These are phyloP conservation scores for Ganoderma meredithae DNA, from an alignment of 1,284 basidiomycete genomes.

Conservation along the genomic window DNA sequence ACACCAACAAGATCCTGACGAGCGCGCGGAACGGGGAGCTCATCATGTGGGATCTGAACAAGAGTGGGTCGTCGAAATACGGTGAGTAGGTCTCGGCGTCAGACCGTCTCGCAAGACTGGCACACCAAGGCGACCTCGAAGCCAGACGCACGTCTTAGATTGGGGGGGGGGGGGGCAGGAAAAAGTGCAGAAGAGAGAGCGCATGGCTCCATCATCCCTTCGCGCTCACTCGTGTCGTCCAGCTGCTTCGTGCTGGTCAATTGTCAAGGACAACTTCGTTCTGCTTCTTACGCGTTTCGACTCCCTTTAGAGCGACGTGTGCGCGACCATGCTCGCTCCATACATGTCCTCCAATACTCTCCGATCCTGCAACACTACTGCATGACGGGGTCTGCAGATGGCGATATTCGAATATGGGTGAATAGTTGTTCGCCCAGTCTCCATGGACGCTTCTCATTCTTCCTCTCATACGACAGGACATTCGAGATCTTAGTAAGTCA, in stretches of 20 bases:
- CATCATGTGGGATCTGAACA: constrained; percentile 85
- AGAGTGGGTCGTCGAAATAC: constrained; percentile 70
- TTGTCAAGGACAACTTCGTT: too few species aligned
- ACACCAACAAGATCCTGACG: constrained; percentile 82
- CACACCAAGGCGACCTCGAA: not conserved
- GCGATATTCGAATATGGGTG: constrained; percentile 86
- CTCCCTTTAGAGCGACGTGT: constrained; percentile 70
- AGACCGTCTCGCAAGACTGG: constrained; percentile 6
- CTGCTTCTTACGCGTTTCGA: too few species aligned
- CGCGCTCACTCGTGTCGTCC: too few species aligned
- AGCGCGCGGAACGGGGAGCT: constrained; percentile 86
- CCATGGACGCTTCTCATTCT: not conserved
- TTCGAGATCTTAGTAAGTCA: constrained; percentile 74
- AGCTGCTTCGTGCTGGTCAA: too few species aligned
- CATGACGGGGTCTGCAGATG: constrained; percentile 85
- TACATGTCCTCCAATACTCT: constrained; percentile 76
- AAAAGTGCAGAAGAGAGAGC: too few species aligned
- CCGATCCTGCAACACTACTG: constrained; percentile 71
- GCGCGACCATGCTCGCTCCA: constrained; percentile 79
- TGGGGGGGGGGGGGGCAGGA: too few species aligned
- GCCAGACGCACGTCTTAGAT: too few species aligned
- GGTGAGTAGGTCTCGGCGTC: constrained; percentile 51
- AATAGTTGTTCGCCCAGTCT: too few species aligned
- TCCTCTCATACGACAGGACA: constrained; percentile 60
- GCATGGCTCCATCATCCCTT: too few species aligned